Percentiles rank a stretch among this genome's conserved stretches.
These are phyloP conservation scores for Hypoxylon trugodes DNA, from an alignment of 495 filamentous ascomycete genomes.

Conservation along the genomic window DNA sequence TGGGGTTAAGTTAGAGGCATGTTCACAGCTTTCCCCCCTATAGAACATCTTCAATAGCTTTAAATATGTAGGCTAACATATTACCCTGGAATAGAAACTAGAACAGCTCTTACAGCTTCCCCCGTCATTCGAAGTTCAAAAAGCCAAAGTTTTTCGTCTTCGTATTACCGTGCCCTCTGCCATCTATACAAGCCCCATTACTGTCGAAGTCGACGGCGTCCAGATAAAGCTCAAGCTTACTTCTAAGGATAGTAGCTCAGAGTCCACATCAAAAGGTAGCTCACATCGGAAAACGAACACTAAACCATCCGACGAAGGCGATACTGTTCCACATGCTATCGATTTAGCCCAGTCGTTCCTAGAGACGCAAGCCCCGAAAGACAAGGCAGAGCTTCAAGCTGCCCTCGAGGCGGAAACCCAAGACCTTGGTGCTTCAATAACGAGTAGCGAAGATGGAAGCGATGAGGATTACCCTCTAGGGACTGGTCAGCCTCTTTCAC, in stretches of 20 bases:
- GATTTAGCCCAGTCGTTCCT: slow-evolving; percentile 90
- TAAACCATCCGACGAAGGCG: slow-evolving; percentile 36
- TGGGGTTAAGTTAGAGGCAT: slow-evolving; percentile 75
- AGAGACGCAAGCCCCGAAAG: slow-evolving; percentile 76
- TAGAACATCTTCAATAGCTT: slow-evolving; percentile 13
- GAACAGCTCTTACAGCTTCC: slow-evolving; percentile 76
- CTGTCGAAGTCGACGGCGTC: slow-evolving; percentile 79
- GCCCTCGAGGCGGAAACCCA: slow-evolving; percentile 74
- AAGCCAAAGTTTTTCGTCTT: slow-evolving; percentile 73
- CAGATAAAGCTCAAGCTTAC: slow-evolving; percentile 66
- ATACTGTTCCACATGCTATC: slow-evolving; percentile 75
- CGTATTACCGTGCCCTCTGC: slow-evolving; percentile 83
- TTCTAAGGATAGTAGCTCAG: slow-evolving; percentile 43
- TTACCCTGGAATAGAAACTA: slow-evolving; percentile 67
- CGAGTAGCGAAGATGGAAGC: slow-evolving; percentile 66
- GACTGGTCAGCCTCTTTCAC: slow-evolving; percentile 72
- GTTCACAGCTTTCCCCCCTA: slow-evolving; percentile 31
- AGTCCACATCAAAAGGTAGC: slow-evolving; percentile 27
- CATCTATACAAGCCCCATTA: slow-evolving; percentile 79
- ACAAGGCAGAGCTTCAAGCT: slow-evolving; percentile 78
- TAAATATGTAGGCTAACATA: slow-evolving; percentile 35
- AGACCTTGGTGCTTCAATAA: slow-evolving; percentile 64
- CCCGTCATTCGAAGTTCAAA: slow-evolving; percentile 68
- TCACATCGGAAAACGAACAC: slow-evolving; percentile 43
- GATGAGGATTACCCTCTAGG: slow-evolving; percentile 74